Percentiles rank a stretch among this genome's conserved stretches.
Conservation (phyloP, 768 basidiomycete genomes). For the Coprinopsis sp. region DNA sequence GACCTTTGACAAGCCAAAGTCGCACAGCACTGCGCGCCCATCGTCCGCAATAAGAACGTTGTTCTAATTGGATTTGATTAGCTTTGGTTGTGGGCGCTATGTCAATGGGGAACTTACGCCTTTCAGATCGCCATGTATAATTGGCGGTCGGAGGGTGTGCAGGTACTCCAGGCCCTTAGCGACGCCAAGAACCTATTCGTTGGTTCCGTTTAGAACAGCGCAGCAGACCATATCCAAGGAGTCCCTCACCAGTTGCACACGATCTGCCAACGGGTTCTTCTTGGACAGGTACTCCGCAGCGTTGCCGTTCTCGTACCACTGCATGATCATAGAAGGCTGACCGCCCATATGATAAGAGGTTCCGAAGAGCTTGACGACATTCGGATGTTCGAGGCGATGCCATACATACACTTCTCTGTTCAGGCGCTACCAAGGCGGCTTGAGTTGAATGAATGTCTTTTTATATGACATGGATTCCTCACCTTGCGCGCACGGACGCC, state of each 20-base stretch:
- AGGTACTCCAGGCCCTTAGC: constrained; percentile 35
- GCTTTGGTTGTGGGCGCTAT: neutral
- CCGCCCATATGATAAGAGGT: constrained; percentile 29
- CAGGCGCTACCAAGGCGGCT: constrained; percentile 26
- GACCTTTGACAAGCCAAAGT: constrained; percentile 29
- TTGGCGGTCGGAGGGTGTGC: constrained; percentile 33
- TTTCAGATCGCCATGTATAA: constrained; percentile 41
- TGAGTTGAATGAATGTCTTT: neutral
- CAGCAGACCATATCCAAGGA: neutral
- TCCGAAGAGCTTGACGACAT: constrained; percentile 39
- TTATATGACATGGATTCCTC: neutral
- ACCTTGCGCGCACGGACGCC: constrained; percentile 35
- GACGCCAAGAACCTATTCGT: constrained; percentile 31
- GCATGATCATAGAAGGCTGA: constrained; percentile 34
- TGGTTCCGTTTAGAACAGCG: neutral
- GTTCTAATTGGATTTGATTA: constrained; percentile 10
- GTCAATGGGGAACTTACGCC: constrained; percentile 25
- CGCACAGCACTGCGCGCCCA: constrained; percentile 23
- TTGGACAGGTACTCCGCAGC: constrained; percentile 18
- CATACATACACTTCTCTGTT: constrained; percentile 38
- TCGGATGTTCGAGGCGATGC: constrained; percentile 35
- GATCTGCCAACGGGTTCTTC: constrained; percentile 12
- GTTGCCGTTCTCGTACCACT: constrained; percentile 33
- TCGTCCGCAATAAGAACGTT: constrained; percentile 37
- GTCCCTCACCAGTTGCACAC: constrained; percentile 15